Evolutionary conservation across 108 stramenopile genomes (phyloP).

Genomic region (Cylindrotheca closterium): DNA sequence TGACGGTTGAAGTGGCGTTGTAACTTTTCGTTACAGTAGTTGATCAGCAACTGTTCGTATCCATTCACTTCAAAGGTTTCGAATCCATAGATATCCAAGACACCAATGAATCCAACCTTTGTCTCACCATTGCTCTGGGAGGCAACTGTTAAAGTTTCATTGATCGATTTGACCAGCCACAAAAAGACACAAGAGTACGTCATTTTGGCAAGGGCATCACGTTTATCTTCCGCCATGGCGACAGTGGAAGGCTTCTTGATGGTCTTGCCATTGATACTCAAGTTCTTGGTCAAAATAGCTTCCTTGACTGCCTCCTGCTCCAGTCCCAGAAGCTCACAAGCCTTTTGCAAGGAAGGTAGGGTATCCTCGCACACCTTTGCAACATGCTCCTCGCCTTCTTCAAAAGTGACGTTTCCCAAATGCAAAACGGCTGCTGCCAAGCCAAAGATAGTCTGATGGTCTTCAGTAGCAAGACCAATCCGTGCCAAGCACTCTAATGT

Average conservation of each 20-base stretch:
- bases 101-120: conserved; percentile 80
- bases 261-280: conserved; percentile 74
- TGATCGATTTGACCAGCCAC: conserved; percentile 90
- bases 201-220: conserved; percentile 94
- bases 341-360: conserved; percentile 47
- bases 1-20: conserved; percentile 95
- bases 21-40: conserved; percentile 94
- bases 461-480: conserved; percentile 62
- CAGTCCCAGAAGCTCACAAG: conserved; percentile 72
- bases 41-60: conserved; percentile 96
- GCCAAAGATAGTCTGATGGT: conserved; percentile 62
- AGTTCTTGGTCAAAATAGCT: conserved; percentile 78
- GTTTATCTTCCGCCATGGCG: conserved; percentile 84
- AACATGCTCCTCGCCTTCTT: conserved; percentile 44
- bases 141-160: conserved; percentile 53
- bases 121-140: background rate
- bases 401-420: conserved; percentile 87
- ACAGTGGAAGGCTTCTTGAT: conserved; percentile 81
- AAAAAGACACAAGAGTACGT: conserved; percentile 88
- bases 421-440: conserved; percentile 90
- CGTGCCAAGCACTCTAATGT: conserved; percentile 66
- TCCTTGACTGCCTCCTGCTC: conserved; percentile 60
- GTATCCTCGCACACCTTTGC: conserved; percentile 55
- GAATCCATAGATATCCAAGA: conserved; percentile 97
- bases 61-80: conserved; percentile 94